These are phyloP conservation scores for Plasmodium sp. DNA, from an alignment of 169 alveolate genomes.

Conservation along the genomic window DNA sequence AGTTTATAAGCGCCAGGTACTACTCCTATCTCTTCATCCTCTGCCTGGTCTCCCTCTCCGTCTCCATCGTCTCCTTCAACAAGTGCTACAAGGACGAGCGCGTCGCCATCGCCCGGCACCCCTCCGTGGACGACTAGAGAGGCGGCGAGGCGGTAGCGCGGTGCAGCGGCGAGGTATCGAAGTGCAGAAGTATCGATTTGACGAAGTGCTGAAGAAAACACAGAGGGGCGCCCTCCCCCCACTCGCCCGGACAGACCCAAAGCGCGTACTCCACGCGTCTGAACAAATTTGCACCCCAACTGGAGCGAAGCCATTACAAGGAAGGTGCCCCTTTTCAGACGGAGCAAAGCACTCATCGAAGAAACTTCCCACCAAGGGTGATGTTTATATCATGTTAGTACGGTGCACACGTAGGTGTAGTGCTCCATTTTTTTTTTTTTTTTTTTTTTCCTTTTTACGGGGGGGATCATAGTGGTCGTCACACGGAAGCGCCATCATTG, in stretches of 20 bases:
- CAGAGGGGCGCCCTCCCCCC: neutral
- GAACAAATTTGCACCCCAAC: neutral
- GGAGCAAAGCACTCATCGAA: neutral
- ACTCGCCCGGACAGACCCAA: neutral
- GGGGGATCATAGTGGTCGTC: neutral
- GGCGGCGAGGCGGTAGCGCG: neutral
- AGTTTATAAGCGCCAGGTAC: neutral
- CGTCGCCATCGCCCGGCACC: neutral
- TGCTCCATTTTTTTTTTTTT: neutral
- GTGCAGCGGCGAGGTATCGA: neutral
- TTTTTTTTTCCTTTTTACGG: too few species aligned
- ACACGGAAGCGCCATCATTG: neutral
- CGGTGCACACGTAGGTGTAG: neutral
- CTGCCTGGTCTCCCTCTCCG: neutral
- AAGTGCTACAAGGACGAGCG: neutral
- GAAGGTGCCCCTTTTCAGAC: neutral
- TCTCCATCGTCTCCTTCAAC: constrained; percentile 9
- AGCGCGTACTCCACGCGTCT: neutral
- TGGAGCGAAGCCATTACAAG: neutral
- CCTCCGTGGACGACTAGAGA: neutral
- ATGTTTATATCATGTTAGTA: neutral
- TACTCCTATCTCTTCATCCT: constrained; percentile 29
- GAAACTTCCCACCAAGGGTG: neutral
- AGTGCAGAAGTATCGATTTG: neutral
- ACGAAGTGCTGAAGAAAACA: neutral